A percentile compares a stretch with the other conserved stretches of the same genome.
Conservation (phyloP, 768 basidiomycete species). For the Exidia glandulosa region DNA sequence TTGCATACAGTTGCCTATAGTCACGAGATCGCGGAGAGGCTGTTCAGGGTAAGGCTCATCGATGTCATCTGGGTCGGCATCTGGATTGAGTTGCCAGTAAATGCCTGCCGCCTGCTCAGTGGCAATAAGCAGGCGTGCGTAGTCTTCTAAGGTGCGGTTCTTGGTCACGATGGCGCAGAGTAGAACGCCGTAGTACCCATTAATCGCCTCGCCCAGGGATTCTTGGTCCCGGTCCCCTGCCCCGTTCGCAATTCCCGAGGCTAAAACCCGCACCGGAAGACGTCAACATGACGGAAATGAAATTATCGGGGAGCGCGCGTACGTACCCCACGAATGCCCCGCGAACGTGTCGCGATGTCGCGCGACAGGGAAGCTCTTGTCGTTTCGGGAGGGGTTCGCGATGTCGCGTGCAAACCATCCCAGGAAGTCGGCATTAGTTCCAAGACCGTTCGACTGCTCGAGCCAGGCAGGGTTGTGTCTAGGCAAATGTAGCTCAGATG, state of each 20-base stretch:
- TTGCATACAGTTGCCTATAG: slow-evolving; percentile 25
- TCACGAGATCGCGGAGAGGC: slow-evolving; percentile 18
- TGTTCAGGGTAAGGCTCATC: slow-evolving; percentile 26
- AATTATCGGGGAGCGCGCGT: neutral
- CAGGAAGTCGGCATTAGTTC: slow-evolving; percentile 9
- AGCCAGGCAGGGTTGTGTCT: slow-evolving; percentile 20
- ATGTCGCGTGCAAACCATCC: slow-evolving; percentile 22
- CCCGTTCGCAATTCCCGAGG: slow-evolving; percentile 26
- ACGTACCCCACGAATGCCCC: slow-evolving; percentile 24
- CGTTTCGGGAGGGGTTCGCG: slow-evolving; percentile 21
- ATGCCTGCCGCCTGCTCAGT: slow-evolving; percentile 24
- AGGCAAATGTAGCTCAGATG: neutral
- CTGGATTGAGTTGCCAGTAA: slow-evolving; percentile 27
- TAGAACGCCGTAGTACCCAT: slow-evolving; percentile 24
- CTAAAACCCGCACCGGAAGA: neutral
- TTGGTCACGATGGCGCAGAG: slow-evolving; percentile 22
- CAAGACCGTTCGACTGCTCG: slow-evolving; percentile 13
- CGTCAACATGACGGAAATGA: neutral
- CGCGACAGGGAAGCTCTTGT: slow-evolving; percentile 22
- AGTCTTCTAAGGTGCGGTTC: slow-evolving; percentile 20
- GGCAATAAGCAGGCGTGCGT: slow-evolving; percentile 22
- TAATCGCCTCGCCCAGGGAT: slow-evolving; percentile 23
- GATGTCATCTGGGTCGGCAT: slow-evolving; percentile 16
- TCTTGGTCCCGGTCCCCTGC: slow-evolving; percentile 25
- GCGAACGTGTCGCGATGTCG: slow-evolving; percentile 26